Evolutionary conservation across 1,139 yeast genomes (phyloP), one percentile per base, ranked within the genome.

Genomic region (Waltiozyma sp.): DNA sequence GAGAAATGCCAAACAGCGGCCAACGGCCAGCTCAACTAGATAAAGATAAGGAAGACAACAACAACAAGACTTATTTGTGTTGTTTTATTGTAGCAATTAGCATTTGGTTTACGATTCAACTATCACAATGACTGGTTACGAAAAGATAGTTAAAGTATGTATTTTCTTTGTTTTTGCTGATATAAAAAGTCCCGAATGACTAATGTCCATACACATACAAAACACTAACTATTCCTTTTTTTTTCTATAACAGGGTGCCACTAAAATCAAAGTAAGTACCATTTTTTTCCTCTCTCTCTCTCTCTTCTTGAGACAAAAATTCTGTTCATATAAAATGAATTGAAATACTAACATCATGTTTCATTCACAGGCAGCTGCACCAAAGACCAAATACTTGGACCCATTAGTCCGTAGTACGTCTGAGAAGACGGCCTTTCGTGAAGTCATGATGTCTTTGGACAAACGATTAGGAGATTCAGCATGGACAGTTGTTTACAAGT

Each of bases 301-400:
- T n/a, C n/a, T n/a, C n/a, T n/a, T n/a, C n/a, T n/a, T n/a, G n/a
- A n/a, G n/a, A n/a, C n/a, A n/a, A n/a, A n/a, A n/a, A n/a, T n/a
- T n/a, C n/a, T n/a, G n/a, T n/a, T n/a, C n/a, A n/a, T 9, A 19
- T 21, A 16, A 19, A n/a, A 8, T 11, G 18, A n/a, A 15, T 18
- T 3, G 9, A 14, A 8, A 10, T 35, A 43, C 47, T 42, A 47
- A 45, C 46, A 15, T n/a, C 19, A 14, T 9, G 13, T 39, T 16
- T 10, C 18, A 8, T 8, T 16, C 66, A 43, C 67, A 79, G 73
- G 77, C 88, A 66, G 97, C 98, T n/a, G 96, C 97, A 24, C 98
- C 98, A 15, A 91, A 91, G 65, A 83, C 94, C 38, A 91, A 93
- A 60, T 93, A 91, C 59, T 81, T 89, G 45, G 96, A 88, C 63